Evolutionary conservation across 805 yeast genomes (phyloP).

Genomic region (Candida sonorensis): DNA sequence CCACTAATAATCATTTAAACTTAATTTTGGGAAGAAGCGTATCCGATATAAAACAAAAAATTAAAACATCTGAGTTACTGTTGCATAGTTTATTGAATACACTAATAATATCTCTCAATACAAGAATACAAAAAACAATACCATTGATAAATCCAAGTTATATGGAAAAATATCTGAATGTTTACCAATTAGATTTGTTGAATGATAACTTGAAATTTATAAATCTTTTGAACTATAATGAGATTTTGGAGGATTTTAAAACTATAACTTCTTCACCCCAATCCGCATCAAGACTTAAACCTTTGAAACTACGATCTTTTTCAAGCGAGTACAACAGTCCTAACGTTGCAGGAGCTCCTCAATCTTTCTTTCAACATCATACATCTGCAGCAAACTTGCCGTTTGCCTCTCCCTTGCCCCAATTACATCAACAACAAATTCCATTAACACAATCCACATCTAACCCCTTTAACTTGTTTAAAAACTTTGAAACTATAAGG

Average conservation of each 20-base stretch:
- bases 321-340: too few species aligned
- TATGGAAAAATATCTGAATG: conserved; percentile 16
- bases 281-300: conserved; percentile 8
- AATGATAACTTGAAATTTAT: conserved; percentile 16
- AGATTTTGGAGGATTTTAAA: conserved; percentile 7
- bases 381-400: too few species aligned
- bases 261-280: too few species aligned
- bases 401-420: too few species aligned
- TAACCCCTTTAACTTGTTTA: conserved; percentile 12
- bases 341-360: too few species aligned
- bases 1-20: conserved; percentile 7
- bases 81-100: conserved; percentile 13
- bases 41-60: conserved; percentile 4
- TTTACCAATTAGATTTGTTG: conserved; percentile 20
- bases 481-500: conserved; percentile 14
- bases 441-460: conserved; percentile 10
- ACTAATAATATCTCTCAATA: conserved; percentile 14
- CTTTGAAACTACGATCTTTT: conserved; percentile 16
- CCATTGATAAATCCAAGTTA: conserved; percentile 12
- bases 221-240: conserved; percentile 14
- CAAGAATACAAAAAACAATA: conserved; percentile 8
- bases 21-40: conserved; percentile 3
- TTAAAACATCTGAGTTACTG: conserved; percentile 8
- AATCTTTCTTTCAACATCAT: too few species aligned
- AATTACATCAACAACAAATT: too few species aligned